Percentiles rank a stretch among this genome's conserved stretches.
Conservation (phyloP, 176 grass and related monocot species). For the Eragrostis curvula region DNA sequence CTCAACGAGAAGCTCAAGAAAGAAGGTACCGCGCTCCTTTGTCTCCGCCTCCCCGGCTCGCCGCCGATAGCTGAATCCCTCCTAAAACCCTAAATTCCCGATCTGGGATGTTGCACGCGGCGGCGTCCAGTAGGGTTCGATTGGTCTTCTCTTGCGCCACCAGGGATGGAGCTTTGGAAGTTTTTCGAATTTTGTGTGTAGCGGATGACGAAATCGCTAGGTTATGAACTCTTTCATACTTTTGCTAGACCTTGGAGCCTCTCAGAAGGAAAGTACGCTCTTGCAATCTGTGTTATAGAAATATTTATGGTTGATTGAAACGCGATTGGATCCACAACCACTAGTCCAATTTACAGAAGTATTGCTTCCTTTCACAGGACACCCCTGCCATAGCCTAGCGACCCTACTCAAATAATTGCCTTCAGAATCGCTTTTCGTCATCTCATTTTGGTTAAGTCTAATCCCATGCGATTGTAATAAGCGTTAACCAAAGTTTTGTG, state of each 20-base stretch:
- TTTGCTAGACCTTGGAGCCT: not conserved
- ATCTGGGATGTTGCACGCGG: conserved; percentile 15
- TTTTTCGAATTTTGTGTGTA: not conserved
- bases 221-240: conserved; percentile 15
- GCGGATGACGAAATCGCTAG: not conserved
- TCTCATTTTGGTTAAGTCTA: not conserved
- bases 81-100: conserved; percentile 46
- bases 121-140: not conserved
- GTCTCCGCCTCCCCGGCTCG: not conserved
- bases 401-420: not conserved
- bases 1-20: conserved; percentile 99
- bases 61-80: not conserved
- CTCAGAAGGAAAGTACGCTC: not conserved
- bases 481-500: not conserved
- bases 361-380: not conserved
- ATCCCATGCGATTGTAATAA: not conserved
- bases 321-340: not conserved
- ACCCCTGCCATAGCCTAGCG: not conserved
- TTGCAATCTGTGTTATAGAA: not conserved
- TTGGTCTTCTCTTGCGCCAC: not conserved
- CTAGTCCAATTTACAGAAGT: not conserved
- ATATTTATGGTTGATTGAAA: not conserved
- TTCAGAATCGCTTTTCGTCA: not conserved
- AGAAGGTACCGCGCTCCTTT: conserved; percentile 57
- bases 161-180: not conserved